Conservation (phyloP, 192 early-diverging fungal species). For the Coemansia sp. region DNA sequence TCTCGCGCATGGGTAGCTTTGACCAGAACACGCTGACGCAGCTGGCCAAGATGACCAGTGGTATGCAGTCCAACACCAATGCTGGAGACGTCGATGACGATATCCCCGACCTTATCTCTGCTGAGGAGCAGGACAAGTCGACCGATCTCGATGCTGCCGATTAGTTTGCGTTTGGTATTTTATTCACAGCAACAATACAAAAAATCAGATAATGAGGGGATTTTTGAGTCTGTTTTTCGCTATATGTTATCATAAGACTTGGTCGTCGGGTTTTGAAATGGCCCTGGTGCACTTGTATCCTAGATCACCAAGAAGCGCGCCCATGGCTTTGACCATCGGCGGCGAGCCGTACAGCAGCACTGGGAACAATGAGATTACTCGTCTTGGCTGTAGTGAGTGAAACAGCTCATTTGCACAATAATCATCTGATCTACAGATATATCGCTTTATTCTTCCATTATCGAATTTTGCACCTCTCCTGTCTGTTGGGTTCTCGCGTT, state of each 20-base stretch:
- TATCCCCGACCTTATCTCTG: slow-evolving; percentile 89
- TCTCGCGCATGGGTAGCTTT: slow-evolving; percentile 60
- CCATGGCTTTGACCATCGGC: slow-evolving; percentile 66
- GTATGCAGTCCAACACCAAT: slow-evolving; percentile 67
- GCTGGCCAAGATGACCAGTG: slow-evolving; percentile 84
- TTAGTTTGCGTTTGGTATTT: slow-evolving; percentile 2
- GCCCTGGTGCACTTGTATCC: slow-evolving; percentile 76
- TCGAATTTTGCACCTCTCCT: too few relatives aligned
- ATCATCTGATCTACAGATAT: too few relatives aligned
- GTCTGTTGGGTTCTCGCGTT: too few relatives aligned
- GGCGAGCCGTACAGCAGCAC: too few relatives aligned
- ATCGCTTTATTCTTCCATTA: too few relatives aligned
- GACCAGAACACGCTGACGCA: slow-evolving; percentile 86
- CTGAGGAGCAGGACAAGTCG: slow-evolving; percentile 57
- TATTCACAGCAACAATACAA: too few relatives aligned
- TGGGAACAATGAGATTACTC: slow-evolving; percentile 59
- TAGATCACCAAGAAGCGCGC: slow-evolving; percentile 63
- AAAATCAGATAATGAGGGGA: too few relatives aligned
- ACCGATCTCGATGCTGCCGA: slow-evolving; percentile 52
- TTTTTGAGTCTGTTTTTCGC: too few relatives aligned
- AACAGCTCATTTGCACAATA: too few relatives aligned
- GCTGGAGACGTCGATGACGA: slow-evolving; percentile 80
- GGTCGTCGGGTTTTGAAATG: slow-evolving; percentile 76
- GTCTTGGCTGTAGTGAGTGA: too few relatives aligned
- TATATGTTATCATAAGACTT: too few relatives aligned